Conservation (phyloP, 352 stramenopile genomes). For the Globisporangium recalcitrans region DNA sequence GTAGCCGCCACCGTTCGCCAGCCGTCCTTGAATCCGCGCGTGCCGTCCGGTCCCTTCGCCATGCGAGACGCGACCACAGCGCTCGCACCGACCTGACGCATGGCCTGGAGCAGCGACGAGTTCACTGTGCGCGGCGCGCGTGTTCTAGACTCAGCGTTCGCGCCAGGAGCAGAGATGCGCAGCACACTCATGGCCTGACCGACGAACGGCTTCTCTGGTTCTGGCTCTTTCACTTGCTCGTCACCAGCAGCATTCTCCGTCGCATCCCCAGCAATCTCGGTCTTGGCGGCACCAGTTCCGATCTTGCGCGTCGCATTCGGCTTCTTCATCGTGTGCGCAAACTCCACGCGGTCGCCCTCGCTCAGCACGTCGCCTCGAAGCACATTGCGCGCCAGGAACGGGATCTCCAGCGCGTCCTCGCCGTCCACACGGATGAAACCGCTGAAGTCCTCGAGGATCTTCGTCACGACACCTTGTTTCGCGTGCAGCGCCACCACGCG, state of each 20-base stretch:
- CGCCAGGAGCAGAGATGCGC: conserved; percentile 24
- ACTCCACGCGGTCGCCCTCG: conserved; percentile 72
- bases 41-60: conserved; percentile 69
- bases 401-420: conserved; percentile 22
- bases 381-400: conserved; percentile 46
- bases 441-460: conserved; percentile 40
- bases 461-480: conserved; percentile 51
- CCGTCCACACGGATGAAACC: conserved; percentile 53
- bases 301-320: conserved; percentile 32
- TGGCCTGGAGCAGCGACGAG: conserved; percentile 59
- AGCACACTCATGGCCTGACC: conserved; percentile 50
- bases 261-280: conserved; percentile 13
- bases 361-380: conserved; percentile 53
- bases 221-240: background rate
- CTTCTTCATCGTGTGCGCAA: conserved; percentile 35
- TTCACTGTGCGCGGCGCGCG: conserved; percentile 53
- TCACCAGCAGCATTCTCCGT: conserved; percentile 10
- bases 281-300: conserved; percentile 15
- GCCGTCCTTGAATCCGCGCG: conserved; percentile 54
- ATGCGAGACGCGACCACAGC: conserved; percentile 58
- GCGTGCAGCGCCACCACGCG: conserved; percentile 47
- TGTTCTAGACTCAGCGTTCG: conserved; percentile 16
- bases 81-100: conserved; percentile 58
- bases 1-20: conserved; percentile 29
- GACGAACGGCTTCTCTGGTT: conserved; percentile 12